phyloP scores from a whole-genome alignment of 441 rosid species.

The Geranium incanum region DNA sequence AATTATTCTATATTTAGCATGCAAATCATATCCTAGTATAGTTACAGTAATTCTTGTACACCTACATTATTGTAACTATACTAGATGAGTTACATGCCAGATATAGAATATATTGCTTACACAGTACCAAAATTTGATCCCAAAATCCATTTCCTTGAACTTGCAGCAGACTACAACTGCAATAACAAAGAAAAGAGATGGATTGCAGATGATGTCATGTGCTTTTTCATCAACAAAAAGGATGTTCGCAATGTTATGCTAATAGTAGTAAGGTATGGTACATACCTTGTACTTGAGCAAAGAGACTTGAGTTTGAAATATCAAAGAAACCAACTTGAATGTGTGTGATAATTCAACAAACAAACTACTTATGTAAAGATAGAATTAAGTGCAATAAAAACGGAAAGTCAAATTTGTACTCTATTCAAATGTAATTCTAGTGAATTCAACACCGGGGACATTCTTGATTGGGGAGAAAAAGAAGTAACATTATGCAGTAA shows the following conservation, averaged over 20 bases:
- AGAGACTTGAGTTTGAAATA: neutral
- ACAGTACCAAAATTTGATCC: neutral
- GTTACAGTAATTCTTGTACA: too few species aligned
- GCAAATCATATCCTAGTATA: too few species aligned
- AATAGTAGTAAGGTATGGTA: conserved; percentile 4
- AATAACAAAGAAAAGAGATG: neutral
- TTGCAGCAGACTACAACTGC: conserved; percentile 9
- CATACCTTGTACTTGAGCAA: neutral
- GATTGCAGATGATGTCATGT: neutral
- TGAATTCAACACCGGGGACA: neutral
- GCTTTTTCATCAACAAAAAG: neutral
- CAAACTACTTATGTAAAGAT: neutral
- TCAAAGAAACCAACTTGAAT: neutral
- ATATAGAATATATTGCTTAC: too few species aligned
- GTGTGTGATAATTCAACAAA: conserved; percentile 2
- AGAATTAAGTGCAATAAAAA: neutral
- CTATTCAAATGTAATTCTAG: neutral
- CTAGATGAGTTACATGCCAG: too few species aligned
- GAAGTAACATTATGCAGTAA: neutral
- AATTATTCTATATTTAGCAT: too few species aligned
- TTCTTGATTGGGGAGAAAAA: neutral
- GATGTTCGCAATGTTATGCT: neutral
- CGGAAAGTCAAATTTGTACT: neutral
- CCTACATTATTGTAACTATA: too few species aligned
- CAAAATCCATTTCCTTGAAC: neutral